Evolutionary conservation across 2,329 filamentous ascomycete species (phyloP).

Genomic region (Xylaria sp.): DNA sequence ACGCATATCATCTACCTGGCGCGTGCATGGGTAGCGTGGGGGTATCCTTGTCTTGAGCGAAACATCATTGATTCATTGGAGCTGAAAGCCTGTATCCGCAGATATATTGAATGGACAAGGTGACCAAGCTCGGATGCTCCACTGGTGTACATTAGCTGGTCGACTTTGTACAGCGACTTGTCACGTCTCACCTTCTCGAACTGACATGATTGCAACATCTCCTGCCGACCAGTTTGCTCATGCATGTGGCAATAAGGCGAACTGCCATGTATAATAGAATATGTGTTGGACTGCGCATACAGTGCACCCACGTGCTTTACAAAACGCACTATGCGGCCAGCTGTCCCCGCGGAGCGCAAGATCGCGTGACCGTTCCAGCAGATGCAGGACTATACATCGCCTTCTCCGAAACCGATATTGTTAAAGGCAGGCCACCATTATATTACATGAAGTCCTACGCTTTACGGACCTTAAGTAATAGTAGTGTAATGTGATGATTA

Average conservation of each 20-base stretch:
- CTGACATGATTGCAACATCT: neutral
- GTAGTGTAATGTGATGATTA: neutral
- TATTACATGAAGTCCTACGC: neutral
- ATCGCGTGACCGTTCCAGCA: neutral
- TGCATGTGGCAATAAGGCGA: neutral
- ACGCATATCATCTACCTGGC: constrained; percentile 2
- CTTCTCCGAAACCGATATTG: neutral
- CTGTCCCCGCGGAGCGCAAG: neutral
- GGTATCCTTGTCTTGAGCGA: neutral
- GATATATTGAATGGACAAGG: neutral
- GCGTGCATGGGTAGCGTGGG: neutral
- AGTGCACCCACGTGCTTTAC: neutral
- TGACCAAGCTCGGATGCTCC: neutral
- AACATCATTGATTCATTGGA: neutral
- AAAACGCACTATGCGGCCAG: neutral
- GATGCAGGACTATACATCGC: neutral
- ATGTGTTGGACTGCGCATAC: neutral
- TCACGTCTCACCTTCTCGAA: neutral
- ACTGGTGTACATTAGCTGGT: neutral
- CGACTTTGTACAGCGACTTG: neutral
- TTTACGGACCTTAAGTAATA: neutral
- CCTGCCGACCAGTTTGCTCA: neutral
- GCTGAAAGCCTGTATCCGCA: neutral
- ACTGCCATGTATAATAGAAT: neutral
- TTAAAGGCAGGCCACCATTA: neutral